Evolutionary conservation across 805 yeast species (phyloP), one percentile per base, ranked within the genome.

Genomic region (Kluyveromyces starmeri): DNA sequence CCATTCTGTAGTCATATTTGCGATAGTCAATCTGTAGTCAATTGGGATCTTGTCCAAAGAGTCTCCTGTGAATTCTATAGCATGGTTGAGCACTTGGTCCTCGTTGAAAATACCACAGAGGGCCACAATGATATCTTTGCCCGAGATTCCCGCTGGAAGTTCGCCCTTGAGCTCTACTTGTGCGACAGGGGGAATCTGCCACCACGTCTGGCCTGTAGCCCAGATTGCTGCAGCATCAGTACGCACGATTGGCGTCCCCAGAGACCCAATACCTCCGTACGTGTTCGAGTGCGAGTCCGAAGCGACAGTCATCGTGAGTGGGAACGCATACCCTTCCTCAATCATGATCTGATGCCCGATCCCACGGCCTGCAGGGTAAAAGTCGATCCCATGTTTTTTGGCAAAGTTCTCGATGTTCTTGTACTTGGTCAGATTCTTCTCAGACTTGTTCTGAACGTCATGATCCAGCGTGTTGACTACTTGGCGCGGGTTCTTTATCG

Each of bases 161-260:
- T 72, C 60, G 27, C 96, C 96, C 44, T 71, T 67, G 37, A 92
- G 70, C 58, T 84, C 94, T 7, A 92, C 97, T 50, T 78, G 75
- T 22, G 97, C 98, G 16, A 92, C 97, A 1, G 98, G 97, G 3
- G 99, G 99, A 36, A 92, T 84, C 72, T 94, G 98, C 98, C 98
- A 92, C 99, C 99, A 92, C 3, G 98, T 92, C 64, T 86, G 94
- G 26, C 97, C 97, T 0, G 99, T 92, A 9, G 99, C 97, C 99
- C 99, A 92, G 45, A 92, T 89, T 7, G 96, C 76, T 4, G 99
- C 99, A 15, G 97, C 98, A 61, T 92, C 99, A 0, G 99, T 92
- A 61, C 99, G 75, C 37, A 92, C 99, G 36, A 92, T 82, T 7
- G 99, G 97, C 3, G 98, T 94, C 34, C 99, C 99, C 38, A 92